These are phyloP conservation scores for Ophiostoma triangulosporum DNA, from an alignment of 2,329 filamentous ascomycete genomes.

Conservation along the genomic window DNA sequence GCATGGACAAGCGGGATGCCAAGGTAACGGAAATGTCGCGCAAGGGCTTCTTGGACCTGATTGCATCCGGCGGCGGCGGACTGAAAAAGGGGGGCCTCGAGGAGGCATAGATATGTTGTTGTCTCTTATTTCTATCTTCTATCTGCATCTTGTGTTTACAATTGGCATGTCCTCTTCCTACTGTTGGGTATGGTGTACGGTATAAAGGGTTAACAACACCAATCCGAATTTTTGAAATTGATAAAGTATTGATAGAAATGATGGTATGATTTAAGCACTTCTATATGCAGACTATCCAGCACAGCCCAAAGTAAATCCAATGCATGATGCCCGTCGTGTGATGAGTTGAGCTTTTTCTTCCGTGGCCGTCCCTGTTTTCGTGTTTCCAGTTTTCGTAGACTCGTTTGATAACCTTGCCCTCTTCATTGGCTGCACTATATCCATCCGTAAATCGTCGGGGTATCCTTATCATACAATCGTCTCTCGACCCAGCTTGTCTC, in stretches of 20 bases:
- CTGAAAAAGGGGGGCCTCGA: slow-evolving; percentile 46
- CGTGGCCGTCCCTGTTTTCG: neutral
- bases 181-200: neutral
- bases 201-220: neutral
- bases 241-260: too few relatives aligned
- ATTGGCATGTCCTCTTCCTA: neutral
- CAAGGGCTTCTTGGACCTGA: slow-evolving; percentile 88
- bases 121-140: neutral
- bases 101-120: slow-evolving; percentile 34
- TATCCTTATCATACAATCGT: neutral
- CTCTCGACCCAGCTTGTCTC: neutral
- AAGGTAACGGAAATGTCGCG: slow-evolving; percentile 93
- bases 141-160: neutral
- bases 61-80: slow-evolving; percentile 49
- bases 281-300: neutral
- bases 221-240: neutral
- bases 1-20: slow-evolving; percentile 68
- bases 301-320: neutral
- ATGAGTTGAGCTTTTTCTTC: neutral
- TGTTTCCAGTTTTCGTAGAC: neutral
- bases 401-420: neutral
- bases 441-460: neutral
- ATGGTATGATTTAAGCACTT: neutral
- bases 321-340: neutral
- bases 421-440: neutral